Conservation (phyloP, 2,329 filamentous ascomycete genomes). For the Microdochium paspali region DNA sequence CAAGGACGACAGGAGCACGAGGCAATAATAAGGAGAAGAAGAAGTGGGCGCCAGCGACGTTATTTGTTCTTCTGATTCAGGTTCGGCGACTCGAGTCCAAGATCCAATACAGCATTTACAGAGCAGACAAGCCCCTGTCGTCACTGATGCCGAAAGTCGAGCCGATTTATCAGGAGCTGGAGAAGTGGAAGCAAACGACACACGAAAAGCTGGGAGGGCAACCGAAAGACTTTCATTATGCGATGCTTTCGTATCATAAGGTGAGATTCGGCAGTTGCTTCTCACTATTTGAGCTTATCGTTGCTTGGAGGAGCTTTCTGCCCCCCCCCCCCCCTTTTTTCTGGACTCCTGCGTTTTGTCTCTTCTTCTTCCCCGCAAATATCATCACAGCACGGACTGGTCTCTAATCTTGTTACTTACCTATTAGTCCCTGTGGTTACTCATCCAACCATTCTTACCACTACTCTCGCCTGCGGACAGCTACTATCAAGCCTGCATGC, state of each 20-base stretch:
- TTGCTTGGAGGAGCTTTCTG: too few species aligned
- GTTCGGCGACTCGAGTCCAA: conserved; percentile 36
- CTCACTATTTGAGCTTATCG: too few species aligned
- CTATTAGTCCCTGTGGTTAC: conserved; percentile 26
- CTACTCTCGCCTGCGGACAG: conserved; percentile 33
- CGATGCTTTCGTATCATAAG: conserved; percentile 38
- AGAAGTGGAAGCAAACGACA: conserved; percentile 33
- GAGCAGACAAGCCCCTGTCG: conserved; percentile 33
- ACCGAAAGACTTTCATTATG: conserved; percentile 30
- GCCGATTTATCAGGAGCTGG: conserved; percentile 30
- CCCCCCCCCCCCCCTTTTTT: too few species aligned
- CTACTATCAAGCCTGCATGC: conserved; percentile 31
- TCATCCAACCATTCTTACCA: conserved; percentile 39
- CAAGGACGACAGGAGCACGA: background rate
- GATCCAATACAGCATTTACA: conserved; percentile 42
- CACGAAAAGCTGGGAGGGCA: conserved; percentile 18
- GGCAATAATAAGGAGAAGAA: conserved; percentile 5
- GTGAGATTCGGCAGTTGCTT: conserved; percentile 5
- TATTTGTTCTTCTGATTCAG: conserved; percentile 31
- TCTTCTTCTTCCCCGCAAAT: too few species aligned
- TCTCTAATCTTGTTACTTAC: too few species aligned
- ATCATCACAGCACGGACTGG: too few species aligned
- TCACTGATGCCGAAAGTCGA: conserved; percentile 36
- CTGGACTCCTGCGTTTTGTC: too few species aligned
- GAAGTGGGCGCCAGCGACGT: conserved; percentile 21